Evolutionary conservation across 1,284 basidiomycete genomes (phyloP).

Genomic region (Puccinia hordei): DNA sequence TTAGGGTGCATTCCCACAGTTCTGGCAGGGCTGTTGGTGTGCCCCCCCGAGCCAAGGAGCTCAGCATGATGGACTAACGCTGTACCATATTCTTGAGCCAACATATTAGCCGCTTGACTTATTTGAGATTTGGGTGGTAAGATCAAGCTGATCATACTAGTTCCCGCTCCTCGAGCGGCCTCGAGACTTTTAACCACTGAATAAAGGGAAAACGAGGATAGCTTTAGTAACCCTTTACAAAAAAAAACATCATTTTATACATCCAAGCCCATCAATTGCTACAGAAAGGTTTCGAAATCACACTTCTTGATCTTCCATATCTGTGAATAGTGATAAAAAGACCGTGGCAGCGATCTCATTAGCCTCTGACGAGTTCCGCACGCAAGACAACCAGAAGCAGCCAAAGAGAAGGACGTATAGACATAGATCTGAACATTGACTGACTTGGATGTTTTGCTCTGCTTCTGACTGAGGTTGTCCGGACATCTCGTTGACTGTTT

Average conservation of each 20-base stretch:
- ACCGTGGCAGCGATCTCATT: neutral
- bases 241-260: neutral
- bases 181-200: constrained; percentile 85
- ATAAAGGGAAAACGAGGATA: neutral
- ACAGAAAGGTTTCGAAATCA: constrained; percentile 54
- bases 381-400: neutral
- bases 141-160: constrained; percentile 98
- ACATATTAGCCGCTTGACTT: constrained; percentile 88
- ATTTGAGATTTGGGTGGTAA: constrained; percentile 79
- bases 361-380: neutral
- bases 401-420: constrained; percentile 1
- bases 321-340: constrained; percentile 53
- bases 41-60: neutral
- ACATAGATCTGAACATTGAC: neutral
- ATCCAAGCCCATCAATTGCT: neutral
- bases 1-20: neutral
- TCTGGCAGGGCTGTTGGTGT: neutral
- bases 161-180: constrained; percentile 89
- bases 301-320: constrained; percentile 92
- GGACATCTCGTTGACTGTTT: constrained; percentile 22
- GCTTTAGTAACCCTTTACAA: neutral
- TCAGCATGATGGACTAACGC: constrained; percentile 33
- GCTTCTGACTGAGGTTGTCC: constrained; percentile 44
- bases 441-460: constrained; percentile 50
- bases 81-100: constrained; percentile 89